Base-by-base conservation (phyloP, 768 basidiomycete species). In the Suillus fuscotomentosus region DNA sequence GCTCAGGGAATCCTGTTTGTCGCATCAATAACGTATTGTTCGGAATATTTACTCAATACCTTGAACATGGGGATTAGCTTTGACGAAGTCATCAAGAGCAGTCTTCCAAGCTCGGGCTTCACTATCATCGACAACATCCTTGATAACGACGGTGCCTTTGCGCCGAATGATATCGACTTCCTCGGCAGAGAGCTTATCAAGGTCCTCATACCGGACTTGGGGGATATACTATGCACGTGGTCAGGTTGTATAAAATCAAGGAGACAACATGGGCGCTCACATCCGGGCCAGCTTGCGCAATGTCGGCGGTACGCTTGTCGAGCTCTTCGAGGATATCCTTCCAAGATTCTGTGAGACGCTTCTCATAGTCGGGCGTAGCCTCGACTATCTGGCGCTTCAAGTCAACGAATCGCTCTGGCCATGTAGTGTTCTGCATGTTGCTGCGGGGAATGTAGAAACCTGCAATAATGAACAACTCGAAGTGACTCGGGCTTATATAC, bases 121-220 rank as follows among this genome's bases (percentile, higher is more conserved):
- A 17, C 75, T 76, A 60, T 84, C 81, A 48, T 85, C 80, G 3
- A 90, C 87, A 7, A 91, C 82, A 66, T 85, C 82, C 43, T 76
- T 81, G 64, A 91, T 86, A 31, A 91, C 83, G 41, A 91, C 82
- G n/a, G 82, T 82, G 20, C 89, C 89, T 62, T 79, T 80, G 54
- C 82, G 76, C 69, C 79, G 85, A 67, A 91, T 84, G 59, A 72
- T 77, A 4, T 80, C 79, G 10, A 88, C 63, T 42, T 83, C 75
- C 20, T 85, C 83, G 0, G 70, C 61, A 43, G 78, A 76, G 48
- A 91, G 73, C 27, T 71, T 81, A 5, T 78, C 71, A 20, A 91
- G 75, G 55, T 88, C 83, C 5, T 78, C 70, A 70, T 88, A 88
- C 15, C 83, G 77, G 60, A 91, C 82, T 72, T 86, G 84, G 3